A percentile compares a stretch with the other conserved stretches of the same genome.
Conservation (phyloP, 108 stramenopile genomes). For the Pseudonitzschia multiseries region DNA sequence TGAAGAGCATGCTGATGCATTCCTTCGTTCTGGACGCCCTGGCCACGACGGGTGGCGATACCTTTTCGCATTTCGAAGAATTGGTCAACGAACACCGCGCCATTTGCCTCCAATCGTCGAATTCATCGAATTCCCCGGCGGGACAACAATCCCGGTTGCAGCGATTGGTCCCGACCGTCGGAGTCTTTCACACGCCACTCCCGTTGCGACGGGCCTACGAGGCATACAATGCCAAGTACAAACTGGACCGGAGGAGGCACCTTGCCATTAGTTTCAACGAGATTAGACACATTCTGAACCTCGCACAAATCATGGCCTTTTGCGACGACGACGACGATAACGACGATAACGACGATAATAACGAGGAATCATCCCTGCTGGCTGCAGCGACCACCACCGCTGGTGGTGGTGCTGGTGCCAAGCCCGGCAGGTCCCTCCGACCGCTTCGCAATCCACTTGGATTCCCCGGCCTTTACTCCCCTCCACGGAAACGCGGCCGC, state of each 20-base stretch:
- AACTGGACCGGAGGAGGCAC: slow-evolving; percentile 74
- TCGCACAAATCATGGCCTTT: slow-evolving; percentile 90
- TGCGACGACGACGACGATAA: slow-evolving; percentile 13
- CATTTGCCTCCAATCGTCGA: slow-evolving; percentile 8
- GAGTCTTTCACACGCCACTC: slow-evolving; percentile 83
- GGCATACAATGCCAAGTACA: slow-evolving; percentile 84
- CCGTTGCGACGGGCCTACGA: slow-evolving; percentile 81
- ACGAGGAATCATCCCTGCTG: not conserved
- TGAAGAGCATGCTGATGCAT: slow-evolving; percentile 92
- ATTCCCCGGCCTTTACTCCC: slow-evolving; percentile 6
- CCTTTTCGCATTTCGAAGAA: slow-evolving; percentile 87
- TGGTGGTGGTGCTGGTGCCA: no score
- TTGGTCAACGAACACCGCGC: slow-evolving; percentile 86
- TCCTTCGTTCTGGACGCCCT: slow-evolving; percentile 86
- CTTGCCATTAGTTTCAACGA: slow-evolving; percentile 92
- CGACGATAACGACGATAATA: not conserved
- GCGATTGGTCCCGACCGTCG: slow-evolving; percentile 83
- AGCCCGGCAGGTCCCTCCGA: not conserved
- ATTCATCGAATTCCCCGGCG: not conserved
- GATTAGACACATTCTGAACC: slow-evolving; percentile 89
- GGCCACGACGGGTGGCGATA: slow-evolving; percentile 80
- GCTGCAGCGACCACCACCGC: no score
- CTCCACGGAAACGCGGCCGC: not conserved
- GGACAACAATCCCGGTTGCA: slow-evolving; percentile 39
- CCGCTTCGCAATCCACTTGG: not conserved